Evolutionary conservation across 495 filamentous ascomycete species (phyloP), one percentile per base, ranked within the genome.

Genomic region (Hypoxylon fuscum): DNA sequence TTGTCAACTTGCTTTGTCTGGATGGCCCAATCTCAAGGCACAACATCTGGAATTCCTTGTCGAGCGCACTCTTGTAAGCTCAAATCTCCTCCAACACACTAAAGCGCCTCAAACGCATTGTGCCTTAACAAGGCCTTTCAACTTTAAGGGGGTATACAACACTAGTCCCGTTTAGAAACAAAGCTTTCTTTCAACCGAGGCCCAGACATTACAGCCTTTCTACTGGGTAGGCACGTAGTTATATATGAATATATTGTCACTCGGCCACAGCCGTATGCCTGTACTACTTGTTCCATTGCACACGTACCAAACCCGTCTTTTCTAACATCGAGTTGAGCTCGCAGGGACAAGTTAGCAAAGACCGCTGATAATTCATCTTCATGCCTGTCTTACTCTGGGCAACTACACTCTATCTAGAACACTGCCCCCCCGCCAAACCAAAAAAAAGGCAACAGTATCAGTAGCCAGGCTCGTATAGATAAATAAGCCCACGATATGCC

Each of bases 101-200:
- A 40, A 52, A 27, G 25, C 11, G 14, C 14, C 40, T 22, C 25
- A 55, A 51, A 48, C n/a, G 44, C 42, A 46, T 45, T 55, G 59
- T 55, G 37, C 14, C 31, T 31, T n/a, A 25, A 41, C 42, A 40
- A 47, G 10, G 32, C 32, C 22, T n/a, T 43, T 23, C 20, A 40
- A 4, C 20, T 12, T 23, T 9, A 3, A 3, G 23, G 20, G 8
- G 12, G 20, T 5, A 23, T 25, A 43, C 20, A 43, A 25, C 9
- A n/a, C 8, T 1, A 43, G 9, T 20, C n/a, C 3, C 1, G 41
- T 25, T 23, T n/a, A 0, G 10, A 8, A 43, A 43, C 18, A 43
- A 43, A 43, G 41, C 3, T 5, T 21, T 25, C 7, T 25, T 43
- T 23, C 20, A 20, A 14, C 37, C 37, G 8, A 10, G 41, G 11